A percentile compares a stretch with the other conserved stretches of the same genome.
phyloP scores from a whole-genome alignment of 169 alveolate genomes.

The Babesia gibsoni region DNA sequence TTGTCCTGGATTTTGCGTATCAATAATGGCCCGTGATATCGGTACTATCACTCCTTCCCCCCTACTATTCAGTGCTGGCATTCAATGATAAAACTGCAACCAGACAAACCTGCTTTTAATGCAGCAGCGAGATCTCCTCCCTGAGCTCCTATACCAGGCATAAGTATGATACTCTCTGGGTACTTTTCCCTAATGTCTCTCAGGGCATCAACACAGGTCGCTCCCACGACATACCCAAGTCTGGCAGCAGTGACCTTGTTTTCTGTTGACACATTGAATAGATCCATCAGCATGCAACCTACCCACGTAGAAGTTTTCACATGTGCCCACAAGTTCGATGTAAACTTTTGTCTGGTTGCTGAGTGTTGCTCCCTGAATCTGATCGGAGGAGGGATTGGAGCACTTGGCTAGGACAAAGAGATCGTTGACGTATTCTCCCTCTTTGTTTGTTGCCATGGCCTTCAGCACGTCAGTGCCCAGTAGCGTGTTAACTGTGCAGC shows the following conservation, averaged over 20 bases:
- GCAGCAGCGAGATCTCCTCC: conserved; percentile 69
- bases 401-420: conserved; percentile 68
- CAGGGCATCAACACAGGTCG: conserved; percentile 70
- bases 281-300: background rate
- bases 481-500: conserved; percentile 72
- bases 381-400: conserved; percentile 65
- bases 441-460: conserved; percentile 53
- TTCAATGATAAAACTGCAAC: background rate
- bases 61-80: conserved; percentile 33
- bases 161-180: conserved; percentile 64
- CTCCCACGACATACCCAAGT: conserved; percentile 65
- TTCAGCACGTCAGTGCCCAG: conserved; percentile 71
- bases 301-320: conserved; percentile 46
- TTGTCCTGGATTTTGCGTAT: conserved; percentile 48
- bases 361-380: conserved; percentile 62
- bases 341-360: conserved; percentile 48
- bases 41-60: conserved; percentile 55
- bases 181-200: conserved; percentile 51
- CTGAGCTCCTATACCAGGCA: conserved; percentile 79
- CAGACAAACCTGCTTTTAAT: conserved; percentile 56
- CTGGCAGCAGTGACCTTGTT: background rate
- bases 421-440: conserved; percentile 44
- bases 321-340: conserved; percentile 59
- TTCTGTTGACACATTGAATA: background rate
- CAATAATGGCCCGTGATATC: conserved; percentile 53